Percentiles rank a stretch among this genome's conserved stretches.
Evolutionary conservation across 768 basidiomycete genomes (phyloP).

Genomic region (Rhizopogon roseolus): DNA sequence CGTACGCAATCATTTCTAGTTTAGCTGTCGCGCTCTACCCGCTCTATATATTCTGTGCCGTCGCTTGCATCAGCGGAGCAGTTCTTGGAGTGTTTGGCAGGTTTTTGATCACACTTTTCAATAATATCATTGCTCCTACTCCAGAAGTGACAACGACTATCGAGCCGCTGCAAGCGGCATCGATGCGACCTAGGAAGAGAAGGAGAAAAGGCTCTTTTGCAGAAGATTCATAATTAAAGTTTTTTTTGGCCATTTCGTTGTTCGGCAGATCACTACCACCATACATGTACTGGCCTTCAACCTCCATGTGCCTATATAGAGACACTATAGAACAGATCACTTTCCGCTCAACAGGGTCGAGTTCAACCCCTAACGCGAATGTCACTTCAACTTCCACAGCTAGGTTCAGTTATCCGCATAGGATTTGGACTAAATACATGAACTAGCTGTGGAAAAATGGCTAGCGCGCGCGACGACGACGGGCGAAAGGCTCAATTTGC

Average conservation of each 20-base stretch:
- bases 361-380: no score
- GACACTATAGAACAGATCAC: no score
- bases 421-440: no score
- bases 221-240: neutral
- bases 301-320: no score
- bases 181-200: neutral
- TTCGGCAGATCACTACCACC: no score
- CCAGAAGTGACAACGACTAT: neutral
- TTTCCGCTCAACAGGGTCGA: no score
- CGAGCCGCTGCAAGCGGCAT: neutral
- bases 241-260: neutral
- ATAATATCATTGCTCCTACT: neutral
- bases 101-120: neutral
- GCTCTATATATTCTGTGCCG: constrained; percentile 50
- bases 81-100: constrained; percentile 38
- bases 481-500: no score
- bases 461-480: no score
- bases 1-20: constrained; percentile 35
- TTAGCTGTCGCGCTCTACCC: constrained; percentile 45
- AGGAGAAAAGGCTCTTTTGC: neutral
- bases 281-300: no score
- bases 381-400: no score
- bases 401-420: no score
- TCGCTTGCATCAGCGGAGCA: constrained; percentile 49
- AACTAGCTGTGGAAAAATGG: no score